Base-by-base conservation (phyloP, 139 green algal species). In the Chlorella vulgaris region DNA sequence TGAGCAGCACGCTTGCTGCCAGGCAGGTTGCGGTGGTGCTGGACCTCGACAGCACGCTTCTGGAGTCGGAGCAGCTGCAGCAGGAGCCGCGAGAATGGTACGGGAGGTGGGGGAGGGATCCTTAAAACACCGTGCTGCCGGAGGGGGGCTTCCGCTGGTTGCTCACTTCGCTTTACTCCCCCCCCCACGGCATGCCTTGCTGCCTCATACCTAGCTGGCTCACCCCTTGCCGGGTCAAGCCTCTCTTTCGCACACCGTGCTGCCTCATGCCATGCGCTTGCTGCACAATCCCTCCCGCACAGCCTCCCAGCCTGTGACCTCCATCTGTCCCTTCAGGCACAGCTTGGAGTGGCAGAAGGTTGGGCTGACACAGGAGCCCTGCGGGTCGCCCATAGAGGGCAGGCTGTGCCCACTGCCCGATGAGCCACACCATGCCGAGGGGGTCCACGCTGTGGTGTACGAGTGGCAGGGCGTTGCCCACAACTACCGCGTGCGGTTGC, bases 21-120 rank as follows among this genome's bases (percentile, higher is more conserved):
- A 66, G 36, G 24, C 63, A 51, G 43, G 63, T 82, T 40, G 76
- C 61, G 1, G 61, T 82, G 22, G 65, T 82, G 31, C 63, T 82
- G 31, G 76, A 82, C 43, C 31, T 82, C 8, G 76, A 82, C 22
- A 31, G 36, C 31, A 82, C 76, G 7, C 31, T 82, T 42, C 63
- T 82, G 31, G 76, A 82, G 47, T 65, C 38, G n/a, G 76, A 82
- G 63, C 63, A 74, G 39, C 76, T 82, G 62, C 33, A 62, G 3
- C 24, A 50, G 43, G 18, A 66, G 63, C 76, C 76, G 0, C 13
- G 29, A 24, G 43, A 68, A 21, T 82, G 76, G 76, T 82, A 62
- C 29, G 76, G 13, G 24, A 47, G n/a, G 26, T 47, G 31, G 21
- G 47, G 33, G 66, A 3, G 35, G 8, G 36, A 7, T 2, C n/a